These are phyloP conservation scores for Buddleja alternifolia DNA, from an alignment of 257 asterid species.

Conservation along the genomic window DNA sequence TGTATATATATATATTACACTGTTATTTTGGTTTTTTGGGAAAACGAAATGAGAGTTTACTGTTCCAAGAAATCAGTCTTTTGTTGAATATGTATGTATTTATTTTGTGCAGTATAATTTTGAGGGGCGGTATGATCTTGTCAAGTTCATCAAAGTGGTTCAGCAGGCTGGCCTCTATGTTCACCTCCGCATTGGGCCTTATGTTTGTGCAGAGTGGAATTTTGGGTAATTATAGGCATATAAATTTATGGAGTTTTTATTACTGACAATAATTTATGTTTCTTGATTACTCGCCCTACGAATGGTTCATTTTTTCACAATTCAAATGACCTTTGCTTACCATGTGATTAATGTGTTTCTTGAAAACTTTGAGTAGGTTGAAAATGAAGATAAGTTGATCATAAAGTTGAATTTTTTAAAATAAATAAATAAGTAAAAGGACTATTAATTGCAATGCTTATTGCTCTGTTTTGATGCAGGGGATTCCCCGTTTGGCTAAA, in stretches of 20 bases:
- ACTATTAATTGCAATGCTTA: conserved; percentile 31
- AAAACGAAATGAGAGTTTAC: no score
- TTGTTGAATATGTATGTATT: no score
- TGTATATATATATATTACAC: not conserved
- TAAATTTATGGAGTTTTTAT: not conserved
- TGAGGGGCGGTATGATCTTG: conserved; percentile 74
- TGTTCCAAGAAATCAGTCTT: no score
- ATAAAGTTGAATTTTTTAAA: not conserved
- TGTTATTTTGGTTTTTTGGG: not conserved
- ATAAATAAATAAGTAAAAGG: not conserved
- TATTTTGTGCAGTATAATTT: conserved; percentile 63
- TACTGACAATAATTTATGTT: no score
- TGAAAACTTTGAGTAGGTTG: not conserved
- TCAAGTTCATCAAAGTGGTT: conserved; percentile 77
- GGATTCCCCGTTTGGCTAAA: conserved; percentile 97
- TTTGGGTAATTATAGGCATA: conserved; percentile 68
- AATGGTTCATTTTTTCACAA: no score
- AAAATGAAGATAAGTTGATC: not conserved
- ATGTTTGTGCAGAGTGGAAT: conserved; percentile 92
- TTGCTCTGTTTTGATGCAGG: conserved; percentile 59
- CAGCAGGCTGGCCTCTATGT: conserved; percentile 91
- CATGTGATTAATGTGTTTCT: no score
- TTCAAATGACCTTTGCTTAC: no score
- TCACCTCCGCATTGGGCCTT: conserved; percentile 93
- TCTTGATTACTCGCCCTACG: no score